Evolutionary conservation across 495 filamentous ascomycete species (phyloP), one percentile per base, ranked within the genome.

Genomic region (Terfezia claveryi): DNA sequence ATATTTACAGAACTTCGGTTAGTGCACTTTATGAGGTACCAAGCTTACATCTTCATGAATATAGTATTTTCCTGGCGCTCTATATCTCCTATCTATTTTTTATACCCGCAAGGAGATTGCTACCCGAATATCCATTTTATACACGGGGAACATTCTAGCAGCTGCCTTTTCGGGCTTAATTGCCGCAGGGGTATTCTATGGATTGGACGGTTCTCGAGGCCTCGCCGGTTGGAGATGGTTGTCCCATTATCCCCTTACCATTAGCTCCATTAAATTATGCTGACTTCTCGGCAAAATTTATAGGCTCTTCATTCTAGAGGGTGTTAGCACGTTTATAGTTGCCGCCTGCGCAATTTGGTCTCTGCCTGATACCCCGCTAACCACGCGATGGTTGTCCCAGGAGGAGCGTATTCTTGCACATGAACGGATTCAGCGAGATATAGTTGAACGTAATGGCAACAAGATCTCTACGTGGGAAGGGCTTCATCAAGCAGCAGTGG

Each of bases 41-140:
- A 20, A 14, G 17, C 41, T 46, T 14, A 46, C 8, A 4, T 2
- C 41, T 6, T 5, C 41, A 4, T 14, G 41, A 14, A 32, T 4
- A 2, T 52, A 16, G 37, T 37, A 27, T 53, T 70, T 64, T 57
- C 72, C 71, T 14, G 71, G 73, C 16, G 69, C 70, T 10, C 56
- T 74, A 10, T 74, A 70, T 56, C 57, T 73, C 23, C 64, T 74
- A 10, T 67, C 64, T 32, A 59, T 69, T 57, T 77, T 71, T 63
- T 77, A 77, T 51, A 75, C 71, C 2, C 59, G 71, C 23, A 71
- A 73, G 53, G 74, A 77, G 56, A 57, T 76, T 23, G 65, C 68
- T 8, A 63, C 63, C 10, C 65, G 73, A 3, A 73, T 69, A 53
- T 65, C 70, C 10, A 68, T 73, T 51, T 63, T 75, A 16, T 71